Conservation (phyloP, 805 yeast genomes). For the Millerozyma miso region DNA sequence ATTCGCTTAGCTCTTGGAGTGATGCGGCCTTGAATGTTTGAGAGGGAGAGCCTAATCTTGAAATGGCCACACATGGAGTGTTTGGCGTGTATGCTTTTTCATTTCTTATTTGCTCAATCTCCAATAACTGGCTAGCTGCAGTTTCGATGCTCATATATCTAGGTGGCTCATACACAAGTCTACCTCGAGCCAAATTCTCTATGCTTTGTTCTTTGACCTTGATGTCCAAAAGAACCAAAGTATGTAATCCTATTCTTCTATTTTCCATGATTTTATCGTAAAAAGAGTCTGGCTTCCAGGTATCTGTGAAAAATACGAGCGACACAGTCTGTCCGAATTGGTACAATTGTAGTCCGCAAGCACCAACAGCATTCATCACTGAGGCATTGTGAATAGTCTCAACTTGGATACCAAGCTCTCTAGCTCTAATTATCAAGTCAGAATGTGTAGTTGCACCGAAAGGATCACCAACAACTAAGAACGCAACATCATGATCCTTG, state of each 20-base stretch:
- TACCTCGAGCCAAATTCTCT: slow-evolving; percentile 90
- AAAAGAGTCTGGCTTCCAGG: slow-evolving; percentile 96
- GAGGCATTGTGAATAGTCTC: slow-evolving; percentile 93
- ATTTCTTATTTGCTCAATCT: slow-evolving; percentile 73
- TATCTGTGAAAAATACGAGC: slow-evolving; percentile 89
- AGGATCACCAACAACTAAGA: slow-evolving; percentile 95
- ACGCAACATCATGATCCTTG: slow-evolving; percentile 79
- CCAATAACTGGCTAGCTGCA: slow-evolving; percentile 83
- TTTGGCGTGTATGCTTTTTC: slow-evolving; percentile 78
- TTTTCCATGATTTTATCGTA: slow-evolving; percentile 87
- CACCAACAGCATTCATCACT: slow-evolving; percentile 97
- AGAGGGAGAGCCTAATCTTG: slow-evolving; percentile 82
- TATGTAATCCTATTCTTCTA: slow-evolving; percentile 85
- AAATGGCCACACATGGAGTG: slow-evolving; percentile 92
- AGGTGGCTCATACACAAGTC: slow-evolving; percentile 92
- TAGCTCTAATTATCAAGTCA: slow-evolving; percentile 86
- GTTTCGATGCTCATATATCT: slow-evolving; percentile 90
- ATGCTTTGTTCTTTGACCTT: slow-evolving; percentile 96
- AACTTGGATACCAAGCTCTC: slow-evolving; percentile 72
- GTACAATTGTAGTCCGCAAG: slow-evolving; percentile 92
- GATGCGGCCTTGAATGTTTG: slow-evolving; percentile 86
- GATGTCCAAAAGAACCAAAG: slow-evolving; percentile 82
- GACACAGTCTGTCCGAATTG: slow-evolving; percentile 98
- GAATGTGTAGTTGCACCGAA: slow-evolving; percentile 99
- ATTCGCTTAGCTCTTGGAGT: slow-evolving; percentile 66